Evolutionary conservation across 768 basidiomycete species (phyloP), one percentile per base, ranked within the genome.

Genomic region (Trametes coccinea): DNA sequence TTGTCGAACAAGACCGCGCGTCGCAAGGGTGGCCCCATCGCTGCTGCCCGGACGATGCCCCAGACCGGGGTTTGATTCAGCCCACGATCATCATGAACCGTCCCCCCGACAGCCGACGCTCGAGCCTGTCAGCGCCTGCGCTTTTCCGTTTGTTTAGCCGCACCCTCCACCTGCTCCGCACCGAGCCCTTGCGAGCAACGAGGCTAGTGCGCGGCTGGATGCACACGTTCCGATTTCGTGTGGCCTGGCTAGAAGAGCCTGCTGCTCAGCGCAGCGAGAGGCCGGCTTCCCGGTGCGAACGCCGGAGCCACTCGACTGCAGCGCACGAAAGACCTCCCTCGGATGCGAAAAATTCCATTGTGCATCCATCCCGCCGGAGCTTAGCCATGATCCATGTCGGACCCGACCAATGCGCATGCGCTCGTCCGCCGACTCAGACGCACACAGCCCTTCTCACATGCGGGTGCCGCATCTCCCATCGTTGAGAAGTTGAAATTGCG

Each of bases 61-160:
- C 49, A 44, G 40, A 14, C 49, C 22, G 53, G 27, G 51, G 33
- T 40, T 51, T 49, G 41, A 30, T 52, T 51, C 57, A 33, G 27
- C 57, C 57, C 57, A 47, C 57, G 57, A 45, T 59, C 49, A 44
- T 49, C 31, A 37, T 37, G 34, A 37, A 44, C 16, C 17, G 13
- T 27, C 27, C 14, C 4, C 56, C 57, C 49, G 57, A 34, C 5
- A 11, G 57, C 49, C 49, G 17, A 43, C 39, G 34, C 43, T 47
- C 33, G 33, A 27, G 17, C 13, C 17, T 29, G 5, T 48, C 13
- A n/a, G 27, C 16, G 41, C 34, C 34, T 22, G 56, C 16, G 8
- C 9, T 29, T 31, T 31, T 51, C 41, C 49, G 34, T 37, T 11
- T 37, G 56, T 43, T 58, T 51, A 43, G 56, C 37, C 56, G 33